These are phyloP conservation scores for Xerocomellus chrysenteron DNA, from an alignment of 768 basidiomycete genomes.

Conservation along the genomic window DNA sequence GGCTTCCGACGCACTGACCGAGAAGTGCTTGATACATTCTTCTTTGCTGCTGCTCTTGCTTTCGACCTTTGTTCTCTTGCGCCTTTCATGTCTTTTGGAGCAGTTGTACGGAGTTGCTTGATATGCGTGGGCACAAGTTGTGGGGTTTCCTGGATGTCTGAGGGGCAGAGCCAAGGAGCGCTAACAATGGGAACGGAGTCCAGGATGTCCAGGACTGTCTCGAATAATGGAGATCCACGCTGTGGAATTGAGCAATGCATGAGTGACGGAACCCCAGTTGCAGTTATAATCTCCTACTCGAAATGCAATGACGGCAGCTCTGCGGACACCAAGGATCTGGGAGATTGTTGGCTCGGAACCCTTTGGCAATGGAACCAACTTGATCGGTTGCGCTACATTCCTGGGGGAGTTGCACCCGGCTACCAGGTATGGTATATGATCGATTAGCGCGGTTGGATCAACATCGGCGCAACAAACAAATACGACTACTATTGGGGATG, in stretches of 20 bases:
- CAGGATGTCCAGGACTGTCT: slow-evolving; percentile 39
- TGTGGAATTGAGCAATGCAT: slow-evolving; percentile 13
- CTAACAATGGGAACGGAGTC: slow-evolving; percentile 51
- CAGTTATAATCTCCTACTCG: slow-evolving; percentile 49
- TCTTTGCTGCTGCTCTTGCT: slow-evolving; percentile 51
- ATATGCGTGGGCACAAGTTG: slow-evolving; percentile 68
- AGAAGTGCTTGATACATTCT: slow-evolving; percentile 11
- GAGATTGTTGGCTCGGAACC: slow-evolving; percentile 65
- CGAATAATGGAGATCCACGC: slow-evolving; percentile 43
- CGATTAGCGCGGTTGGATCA: slow-evolving; percentile 67
- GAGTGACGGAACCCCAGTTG: slow-evolving; percentile 1
- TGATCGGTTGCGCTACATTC: slow-evolving; percentile 38
- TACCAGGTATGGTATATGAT: slow-evolving; percentile 74
- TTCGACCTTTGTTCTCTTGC: slow-evolving; percentile 57
- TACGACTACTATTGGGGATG: slow-evolving; percentile 39
- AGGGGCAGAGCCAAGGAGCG: slow-evolving; percentile 62
- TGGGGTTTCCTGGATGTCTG: slow-evolving; percentile 9
- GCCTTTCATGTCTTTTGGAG: slow-evolving; percentile 75
- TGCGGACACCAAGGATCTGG: slow-evolving; percentile 59
- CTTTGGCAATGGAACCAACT: slow-evolving; percentile 63
- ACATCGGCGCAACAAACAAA: slow-evolving; percentile 76
- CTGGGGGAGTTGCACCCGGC: slow-evolving; percentile 66
- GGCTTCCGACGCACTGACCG: slow-evolving; percentile 15
- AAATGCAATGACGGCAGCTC: slow-evolving; percentile 65
- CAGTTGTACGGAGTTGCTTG: slow-evolving; percentile 76